Evolutionary conservation across 1,284 basidiomycete genomes (phyloP), one percentile per base, ranked within the genome.

Genomic region (Puccinia coronata): DNA sequence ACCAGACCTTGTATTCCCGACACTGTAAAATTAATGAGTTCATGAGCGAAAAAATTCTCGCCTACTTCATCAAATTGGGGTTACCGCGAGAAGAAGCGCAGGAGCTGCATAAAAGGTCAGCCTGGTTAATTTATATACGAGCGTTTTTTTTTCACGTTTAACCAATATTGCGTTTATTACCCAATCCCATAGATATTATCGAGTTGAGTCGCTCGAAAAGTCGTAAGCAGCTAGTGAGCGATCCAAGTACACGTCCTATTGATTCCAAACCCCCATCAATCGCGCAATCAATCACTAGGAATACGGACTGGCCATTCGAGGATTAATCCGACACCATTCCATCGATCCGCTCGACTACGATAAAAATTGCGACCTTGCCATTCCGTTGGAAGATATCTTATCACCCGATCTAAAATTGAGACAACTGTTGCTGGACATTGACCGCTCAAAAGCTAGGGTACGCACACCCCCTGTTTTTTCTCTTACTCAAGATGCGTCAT

Each of bases 331-430:
- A 74, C 92, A 96, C 86, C 92, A 95, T 84, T 87, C 91, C 82
- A 91, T 95, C 84, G 94, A 96, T 86, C 92, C 93, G 11, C 86
- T 95, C 79, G 94, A 95, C 85, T 96, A 95, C 85, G 92, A 96
- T 87, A 87, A 87, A 79, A 91, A 92, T 86, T 95, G 93, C 86
- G 94, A 96, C 83, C 92, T 91, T 5, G 90, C 92, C 20, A 88
- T 96, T 20, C 94, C 94, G 3, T 88, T 96, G 14, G 94, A 96
- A 84, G 88, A 92, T 0, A 91, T 93, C 87, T 90, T 96, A 82
- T 88, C 88, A 41, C 92, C 91, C 18, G 88, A 92, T 84, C 89
- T 90, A 11, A 85, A 85, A 16, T 86, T 93, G 36, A 90, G 91
- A 36, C 89, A 90, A 83, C 88, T 96, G 14, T 89, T 96, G 53